Base-by-base conservation (phyloP, 2,329 filamentous ascomycete genomes). In the Talaromyces pinophilus region DNA sequence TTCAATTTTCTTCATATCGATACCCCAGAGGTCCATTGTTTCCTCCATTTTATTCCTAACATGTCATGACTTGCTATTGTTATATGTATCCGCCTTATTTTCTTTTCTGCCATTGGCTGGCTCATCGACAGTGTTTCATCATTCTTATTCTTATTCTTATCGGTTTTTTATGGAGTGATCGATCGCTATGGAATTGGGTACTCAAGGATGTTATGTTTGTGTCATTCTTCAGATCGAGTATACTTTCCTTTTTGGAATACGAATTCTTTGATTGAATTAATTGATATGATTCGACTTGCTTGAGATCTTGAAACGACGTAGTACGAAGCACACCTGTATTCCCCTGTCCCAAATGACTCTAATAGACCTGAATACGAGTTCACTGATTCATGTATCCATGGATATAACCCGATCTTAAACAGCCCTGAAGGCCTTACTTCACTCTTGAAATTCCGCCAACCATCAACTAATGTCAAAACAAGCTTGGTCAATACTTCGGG, bases 21-120 rank as follows among this genome's bases (percentile, higher is more conserved):
- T 63, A 55, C 60, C 44, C 44, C 50, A 63, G 44, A 63, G 60
- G 60, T 63, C 44, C 33, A 40, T 46, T 67, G 60, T 63, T 38
- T 63, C 44, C 50, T 60, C 57, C 38, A 44, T 60, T 59, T 60
- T 60, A 19, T 62, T 44, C n/a, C 59, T 38, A 38, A 7, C 33
- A 57, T 25, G 54, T 57, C 54, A 25, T 57, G 54, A 57, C 33
- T 40, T 57, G 54, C 54, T 57, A 40, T 57, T 57, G 54, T 40
- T 25, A 25, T 57, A 38, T 57, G 30, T 38, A 38, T 57, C 48
- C 33, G 30, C 10, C 52, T 55, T 35, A 35, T 55, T 30, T n/a
- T 55, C 17, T 22, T 55, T 22, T 55, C 28, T 19, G 22, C 7
- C 22, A 48, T 30, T 25, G 25, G 8, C 13, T 40, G 25, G 8